Base-by-base conservation (phyloP, 352 stramenopile genomes). In the Thalassiosira hispida region DNA sequence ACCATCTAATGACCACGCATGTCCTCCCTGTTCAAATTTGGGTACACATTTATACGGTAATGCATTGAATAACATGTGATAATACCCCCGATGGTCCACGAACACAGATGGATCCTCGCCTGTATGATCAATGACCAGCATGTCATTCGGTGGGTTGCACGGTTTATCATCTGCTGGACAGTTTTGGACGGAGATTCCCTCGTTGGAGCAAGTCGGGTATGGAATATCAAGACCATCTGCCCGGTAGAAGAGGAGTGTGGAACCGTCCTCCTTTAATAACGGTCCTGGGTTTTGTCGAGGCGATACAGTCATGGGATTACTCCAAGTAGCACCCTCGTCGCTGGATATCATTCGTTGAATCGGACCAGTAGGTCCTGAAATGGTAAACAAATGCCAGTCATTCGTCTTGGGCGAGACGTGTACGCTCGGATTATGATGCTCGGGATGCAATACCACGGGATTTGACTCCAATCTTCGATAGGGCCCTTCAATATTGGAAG, bases 51-150 rank as follows among this genome's bases (percentile, higher is more conserved):
- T 79, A 40, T 79, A 78, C 0, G 75, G 75, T 16, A 83, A 49
- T 35, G 67, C 69, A 73, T 83, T 83, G 25, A 83, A 75, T 22
- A 83, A 46, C 75, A 83, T 73, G 40, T 83, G 75, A 61, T 83
- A 83, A 55, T 83, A 80, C 2, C 75, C 75, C 14, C 75, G 68
- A 52, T 79, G 59, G 20, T 79, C 75, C 1, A 79, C 31, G 47
- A 83, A 83, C 0, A 83, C 75, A 38, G 52, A 74, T 33, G 75
- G 75, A 64, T 83, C 75, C 51, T 83, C 75, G 33, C 67, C 75
- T 29, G 75, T 79, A 35, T 83, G 75, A 16, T 31, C 62, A 46
- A 83, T 64, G 16, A 83, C 23, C 38, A 65, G 65, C 51, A 68
- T 22, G 16, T 77, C 65, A 61, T 64, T 67, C 9, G 73, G 51